These are phyloP conservation scores for Magnaporthales sp. DNA, from an alignment of 2,329 filamentous ascomycete genomes.

Conservation along the genomic window DNA sequence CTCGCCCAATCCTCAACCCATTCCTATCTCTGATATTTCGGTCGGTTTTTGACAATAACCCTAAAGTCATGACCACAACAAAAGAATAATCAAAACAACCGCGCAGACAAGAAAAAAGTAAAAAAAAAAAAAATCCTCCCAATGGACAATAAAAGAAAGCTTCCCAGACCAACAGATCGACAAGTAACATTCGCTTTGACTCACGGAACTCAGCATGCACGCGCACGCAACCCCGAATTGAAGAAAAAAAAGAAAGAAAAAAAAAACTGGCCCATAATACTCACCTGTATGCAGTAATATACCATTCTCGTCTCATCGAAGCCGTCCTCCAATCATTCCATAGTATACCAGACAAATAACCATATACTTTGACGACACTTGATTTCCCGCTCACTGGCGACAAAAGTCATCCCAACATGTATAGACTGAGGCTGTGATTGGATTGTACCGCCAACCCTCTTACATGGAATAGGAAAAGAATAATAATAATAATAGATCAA, in stretches of 20 bases:
- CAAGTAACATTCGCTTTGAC: background rate
- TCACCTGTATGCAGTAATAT: background rate
- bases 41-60: background rate
- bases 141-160: background rate
- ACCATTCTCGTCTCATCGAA: background rate
- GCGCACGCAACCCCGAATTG: background rate
- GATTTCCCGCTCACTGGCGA: background rate
- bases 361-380: background rate
- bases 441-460: background rate
- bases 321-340: background rate
- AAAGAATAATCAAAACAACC: background rate
- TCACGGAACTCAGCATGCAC: background rate
- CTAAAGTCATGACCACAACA: background rate
- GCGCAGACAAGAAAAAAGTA: background rate
- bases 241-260: background rate
- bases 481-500: background rate
- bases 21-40: no score
- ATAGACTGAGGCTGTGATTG: background rate
- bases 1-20: no score
- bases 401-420: no score
- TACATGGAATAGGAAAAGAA: background rate
- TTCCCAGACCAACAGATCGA: background rate
- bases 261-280: background rate
- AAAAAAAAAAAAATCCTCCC: background rate
- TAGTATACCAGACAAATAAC: background rate